Evolutionary conservation across 208 protist species (phyloP).

Genomic region (Vickermania spadyakhi): DNA sequence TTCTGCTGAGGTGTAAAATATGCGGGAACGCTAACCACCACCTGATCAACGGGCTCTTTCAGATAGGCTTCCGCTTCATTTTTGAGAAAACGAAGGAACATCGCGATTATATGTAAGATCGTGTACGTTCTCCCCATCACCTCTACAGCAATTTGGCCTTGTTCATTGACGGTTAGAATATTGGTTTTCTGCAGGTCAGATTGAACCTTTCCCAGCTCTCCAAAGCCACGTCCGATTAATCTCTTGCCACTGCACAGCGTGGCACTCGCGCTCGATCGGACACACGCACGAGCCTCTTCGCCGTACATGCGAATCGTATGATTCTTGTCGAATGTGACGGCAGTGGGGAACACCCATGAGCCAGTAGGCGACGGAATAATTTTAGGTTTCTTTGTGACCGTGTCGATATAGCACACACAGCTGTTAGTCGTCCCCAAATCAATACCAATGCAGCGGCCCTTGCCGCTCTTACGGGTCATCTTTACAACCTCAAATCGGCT

Average conservation of each 20-base stretch:
- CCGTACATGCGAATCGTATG: conserved; percentile 80
- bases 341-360: conserved; percentile 88
- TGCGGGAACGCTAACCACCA: conserved; percentile 87
- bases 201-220: conserved; percentile 76
- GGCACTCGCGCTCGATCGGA: conserved; percentile 76
- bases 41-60: conserved; percentile 68
- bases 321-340: conserved; percentile 88
- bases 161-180: conserved; percentile 78
- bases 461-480: conserved; percentile 28
- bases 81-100: conserved; percentile 89
- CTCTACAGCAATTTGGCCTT: conserved; percentile 81
- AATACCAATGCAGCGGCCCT: conserved; percentile 91
- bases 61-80: conserved; percentile 78
- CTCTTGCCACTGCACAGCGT: conserved; percentile 88
- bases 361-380: conserved; percentile 88
- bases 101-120: conserved; percentile 88
- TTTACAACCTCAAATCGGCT: conserved; percentile 71
- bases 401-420: conserved; percentile 91
- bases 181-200: conserved; percentile 82
- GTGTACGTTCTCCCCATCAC: conserved; percentile 87
- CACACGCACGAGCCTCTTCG: conserved; percentile 80
- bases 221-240: conserved; percentile 80
- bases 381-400: conserved; percentile 53
- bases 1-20: conserved; percentile 90
- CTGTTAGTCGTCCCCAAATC: conserved; percentile 98